Evolutionary conservation across 768 basidiomycete genomes (phyloP).

Genomic region (Leccinum imitatum): DNA sequence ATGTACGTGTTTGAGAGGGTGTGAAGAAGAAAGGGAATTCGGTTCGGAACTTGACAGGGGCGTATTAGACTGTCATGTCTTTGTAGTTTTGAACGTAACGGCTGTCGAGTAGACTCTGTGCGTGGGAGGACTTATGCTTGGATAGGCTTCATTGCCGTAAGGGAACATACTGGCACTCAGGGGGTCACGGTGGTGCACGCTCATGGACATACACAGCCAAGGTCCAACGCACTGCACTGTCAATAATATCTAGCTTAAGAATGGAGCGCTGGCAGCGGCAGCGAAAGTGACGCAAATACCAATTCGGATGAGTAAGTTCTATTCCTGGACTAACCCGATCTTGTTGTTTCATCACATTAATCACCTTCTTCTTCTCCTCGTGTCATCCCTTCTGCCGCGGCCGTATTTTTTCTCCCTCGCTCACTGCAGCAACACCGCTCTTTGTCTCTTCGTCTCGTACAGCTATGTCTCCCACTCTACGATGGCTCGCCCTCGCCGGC

Average conservation of each 20-base stretch:
- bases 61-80: too few species aligned
- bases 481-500: slow-evolving; percentile 11
- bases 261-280: too few species aligned
- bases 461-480: slow-evolving; percentile 4
- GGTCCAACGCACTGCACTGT: background rate
- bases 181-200: too few species aligned
- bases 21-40: background rate
- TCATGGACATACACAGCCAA: background rate
- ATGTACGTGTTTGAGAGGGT: slow-evolving; percentile 84
- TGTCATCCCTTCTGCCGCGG: background rate
- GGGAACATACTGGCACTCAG: too few species aligned
- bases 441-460: background rate
- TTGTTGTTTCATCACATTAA: too few species aligned
- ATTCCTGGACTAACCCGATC: too few species aligned
- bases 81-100: too few species aligned
- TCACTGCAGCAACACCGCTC: slow-evolving; percentile 2
- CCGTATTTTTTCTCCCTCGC: background rate
- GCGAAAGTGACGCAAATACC: background rate
- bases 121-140: too few species aligned
- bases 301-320: background rate
- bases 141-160: too few species aligned
- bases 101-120: background rate
- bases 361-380: background rate
- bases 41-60: background rate
- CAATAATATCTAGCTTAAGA: too few species aligned